Conservation (phyloP, 371 early-diverging fungal genomes). For the Mortierella sp. region DNA sequence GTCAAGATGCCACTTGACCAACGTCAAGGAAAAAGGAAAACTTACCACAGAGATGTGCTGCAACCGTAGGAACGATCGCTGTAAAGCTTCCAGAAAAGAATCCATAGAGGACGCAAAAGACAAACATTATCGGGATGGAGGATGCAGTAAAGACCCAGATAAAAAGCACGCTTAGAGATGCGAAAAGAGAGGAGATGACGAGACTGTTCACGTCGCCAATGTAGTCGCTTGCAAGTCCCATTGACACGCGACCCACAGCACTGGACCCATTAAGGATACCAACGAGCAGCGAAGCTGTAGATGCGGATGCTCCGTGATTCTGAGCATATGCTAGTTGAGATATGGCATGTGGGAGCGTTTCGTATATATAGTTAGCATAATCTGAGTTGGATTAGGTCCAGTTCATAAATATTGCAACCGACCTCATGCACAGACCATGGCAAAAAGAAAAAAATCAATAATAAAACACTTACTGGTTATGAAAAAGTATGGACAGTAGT, state of each 20-base stretch:
- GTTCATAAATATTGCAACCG: no score
- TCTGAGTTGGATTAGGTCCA: no score
- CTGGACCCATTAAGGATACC: constrained; percentile 56
- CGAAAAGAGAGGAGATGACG: constrained; percentile 54
- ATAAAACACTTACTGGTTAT: constrained; percentile 28
- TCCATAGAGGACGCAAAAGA: constrained; percentile 64
- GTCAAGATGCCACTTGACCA: no score
- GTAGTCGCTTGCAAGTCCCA: constrained; percentile 57
- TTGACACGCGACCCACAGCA: constrained; percentile 43
- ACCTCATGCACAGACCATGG: no score
- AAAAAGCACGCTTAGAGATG: constrained; percentile 60
- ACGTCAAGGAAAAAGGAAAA: constrained; percentile 25
- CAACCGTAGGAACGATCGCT: constrained; percentile 62
- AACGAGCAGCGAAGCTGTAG: constrained; percentile 58
- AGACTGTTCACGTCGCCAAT: constrained; percentile 73
- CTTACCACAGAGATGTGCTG: constrained; percentile 59
- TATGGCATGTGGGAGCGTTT: no score
- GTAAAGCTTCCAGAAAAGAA: constrained; percentile 62
- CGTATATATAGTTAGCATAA: no score
- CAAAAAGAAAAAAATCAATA: neutral
- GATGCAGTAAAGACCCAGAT: constrained; percentile 70
- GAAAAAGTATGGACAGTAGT: constrained; percentile 44
- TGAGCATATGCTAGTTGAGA: constrained; percentile 28
- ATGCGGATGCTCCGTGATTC: constrained; percentile 41
- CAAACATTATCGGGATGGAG: constrained; percentile 56